phyloP scores from a whole-genome alignment of 495 filamentous ascomycete genomes.

The Penicillium fimorum region DNA sequence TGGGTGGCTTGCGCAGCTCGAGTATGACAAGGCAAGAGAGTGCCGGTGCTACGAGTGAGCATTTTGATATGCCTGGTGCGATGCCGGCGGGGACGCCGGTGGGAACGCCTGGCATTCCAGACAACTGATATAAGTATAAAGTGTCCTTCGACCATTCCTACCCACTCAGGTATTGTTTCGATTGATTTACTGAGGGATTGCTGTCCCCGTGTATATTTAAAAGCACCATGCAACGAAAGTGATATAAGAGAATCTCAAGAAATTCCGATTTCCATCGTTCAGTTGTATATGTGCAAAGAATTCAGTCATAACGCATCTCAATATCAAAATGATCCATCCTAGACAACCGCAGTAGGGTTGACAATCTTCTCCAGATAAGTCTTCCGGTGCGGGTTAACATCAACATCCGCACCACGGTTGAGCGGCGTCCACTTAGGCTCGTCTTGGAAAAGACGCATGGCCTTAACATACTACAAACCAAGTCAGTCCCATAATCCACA shows the following conservation, averaged over 20 bases:
- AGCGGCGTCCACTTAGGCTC: slow-evolving; percentile 98
- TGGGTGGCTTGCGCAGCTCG: slow-evolving; percentile 36
- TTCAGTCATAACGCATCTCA: slow-evolving; percentile 24
- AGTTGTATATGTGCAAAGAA: slow-evolving; percentile 11
- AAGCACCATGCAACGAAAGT: background rate
- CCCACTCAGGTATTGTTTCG: background rate
- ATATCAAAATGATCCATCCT: slow-evolving; percentile 10
- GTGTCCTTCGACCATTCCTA: background rate
- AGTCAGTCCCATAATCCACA: slow-evolving; percentile 16
- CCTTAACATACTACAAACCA: slow-evolving; percentile 75
- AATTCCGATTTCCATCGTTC: background rate
- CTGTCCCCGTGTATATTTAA: background rate
- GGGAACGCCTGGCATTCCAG: slow-evolving; percentile 4
- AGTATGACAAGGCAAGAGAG: slow-evolving; percentile 40
- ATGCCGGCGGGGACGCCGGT: slow-evolving; percentile 26
- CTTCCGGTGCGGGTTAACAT: slow-evolving; percentile 73
- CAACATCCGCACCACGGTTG: slow-evolving; percentile 75
- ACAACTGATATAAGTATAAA: background rate
- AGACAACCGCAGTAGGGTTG: slow-evolving; percentile 28
- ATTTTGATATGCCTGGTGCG: slow-evolving; percentile 36
- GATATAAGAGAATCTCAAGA: background rate
- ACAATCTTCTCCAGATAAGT: slow-evolving; percentile 59
- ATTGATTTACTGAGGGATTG: background rate
- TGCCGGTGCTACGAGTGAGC: slow-evolving; percentile 29
- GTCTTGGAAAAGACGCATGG: slow-evolving; percentile 97